A percentile compares a stretch with the other conserved stretches of the same genome.
phyloP scores from a whole-genome alignment of 2,329 filamentous ascomycete species.

The Hypoxylon sp. region DNA sequence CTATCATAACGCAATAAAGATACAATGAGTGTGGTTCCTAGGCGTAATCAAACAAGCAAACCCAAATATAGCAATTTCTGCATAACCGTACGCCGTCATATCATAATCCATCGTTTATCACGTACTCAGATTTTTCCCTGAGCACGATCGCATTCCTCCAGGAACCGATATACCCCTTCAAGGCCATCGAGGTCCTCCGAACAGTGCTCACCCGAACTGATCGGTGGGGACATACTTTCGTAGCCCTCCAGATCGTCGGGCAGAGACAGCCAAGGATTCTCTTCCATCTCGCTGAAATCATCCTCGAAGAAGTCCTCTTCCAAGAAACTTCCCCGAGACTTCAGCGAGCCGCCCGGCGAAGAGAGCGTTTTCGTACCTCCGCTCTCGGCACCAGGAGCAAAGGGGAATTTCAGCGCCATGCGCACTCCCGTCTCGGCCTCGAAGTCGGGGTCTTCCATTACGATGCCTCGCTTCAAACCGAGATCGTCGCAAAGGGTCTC shows the following conservation, averaged over 20 bases:
- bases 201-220: constrained; percentile 54
- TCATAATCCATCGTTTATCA: constrained; percentile 6
- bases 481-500: constrained; percentile 87
- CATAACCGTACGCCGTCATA: constrained; percentile 17
- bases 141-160: constrained; percentile 64
- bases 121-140: constrained; percentile 32
- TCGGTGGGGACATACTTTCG: constrained; percentile 58
- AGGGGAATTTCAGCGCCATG: constrained; percentile 85
- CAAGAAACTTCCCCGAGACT: constrained; percentile 50
- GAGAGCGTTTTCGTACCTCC: constrained; percentile 47
- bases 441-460: constrained; percentile 81
- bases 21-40: constrained; percentile 36
- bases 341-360: constrained; percentile 59
- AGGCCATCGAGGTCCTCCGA: constrained; percentile 63
- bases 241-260: constrained; percentile 55
- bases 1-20: constrained; percentile 12
- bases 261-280: constrained; percentile 60
- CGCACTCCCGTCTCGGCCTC: constrained; percentile 71
- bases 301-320: constrained; percentile 54
- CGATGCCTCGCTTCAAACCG: constrained; percentile 79
- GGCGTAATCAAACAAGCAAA: constrained; percentile 7
- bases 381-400: constrained; percentile 67
- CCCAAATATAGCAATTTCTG: constrained; percentile 1
- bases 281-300: constrained; percentile 50
- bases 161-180: constrained; percentile 65